These are phyloP conservation scores for Trametes gibbosa DNA, from an alignment of 768 basidiomycete genomes.

Conservation along the genomic window DNA sequence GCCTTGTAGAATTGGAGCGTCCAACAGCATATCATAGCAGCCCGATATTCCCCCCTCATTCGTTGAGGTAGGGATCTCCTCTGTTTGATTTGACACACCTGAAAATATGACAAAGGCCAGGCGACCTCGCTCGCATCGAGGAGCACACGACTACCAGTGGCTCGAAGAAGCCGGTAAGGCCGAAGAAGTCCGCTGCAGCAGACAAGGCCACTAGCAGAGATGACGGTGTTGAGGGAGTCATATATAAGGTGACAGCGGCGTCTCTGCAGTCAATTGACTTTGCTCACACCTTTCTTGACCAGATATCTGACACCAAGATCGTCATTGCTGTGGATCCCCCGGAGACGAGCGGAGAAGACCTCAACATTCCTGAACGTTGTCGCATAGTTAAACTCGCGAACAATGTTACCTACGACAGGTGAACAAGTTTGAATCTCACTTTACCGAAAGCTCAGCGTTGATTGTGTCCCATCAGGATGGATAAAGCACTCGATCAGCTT, in stretches of 20 bases:
- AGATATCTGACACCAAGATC: conserved; percentile 82
- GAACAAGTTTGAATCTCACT: background rate
- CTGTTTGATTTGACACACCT: background rate
- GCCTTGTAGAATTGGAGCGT: conserved; percentile 83
- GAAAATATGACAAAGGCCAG: conserved; percentile 50
- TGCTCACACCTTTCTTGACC: background rate
- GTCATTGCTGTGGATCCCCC: conserved; percentile 74
- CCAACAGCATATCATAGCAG: conserved; percentile 76
- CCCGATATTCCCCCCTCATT: conserved; percentile 79
- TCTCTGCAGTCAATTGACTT: background rate
- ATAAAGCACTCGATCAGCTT: conserved; percentile 70
- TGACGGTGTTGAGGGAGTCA: conserved; percentile 69
- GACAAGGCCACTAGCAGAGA: conserved; percentile 37
- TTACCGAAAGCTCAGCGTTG: background rate
- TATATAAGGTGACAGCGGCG: conserved; percentile 62
- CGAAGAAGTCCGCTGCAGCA: conserved; percentile 39
- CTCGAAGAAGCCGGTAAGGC: conserved; percentile 43
- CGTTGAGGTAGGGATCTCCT: conserved; percentile 56
- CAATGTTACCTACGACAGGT: conserved; percentile 89
- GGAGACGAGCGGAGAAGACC: conserved; percentile 56
- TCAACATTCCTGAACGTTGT: conserved; percentile 84
- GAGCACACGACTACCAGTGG: conserved; percentile 49
- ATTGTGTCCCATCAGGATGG: conserved; percentile 59
- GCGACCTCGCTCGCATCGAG: conserved; percentile 87
- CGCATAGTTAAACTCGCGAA: conserved; percentile 88